Conservation (phyloP, 2,329 filamentous ascomycete genomes). For the Lasiodiplodia sp. region DNA sequence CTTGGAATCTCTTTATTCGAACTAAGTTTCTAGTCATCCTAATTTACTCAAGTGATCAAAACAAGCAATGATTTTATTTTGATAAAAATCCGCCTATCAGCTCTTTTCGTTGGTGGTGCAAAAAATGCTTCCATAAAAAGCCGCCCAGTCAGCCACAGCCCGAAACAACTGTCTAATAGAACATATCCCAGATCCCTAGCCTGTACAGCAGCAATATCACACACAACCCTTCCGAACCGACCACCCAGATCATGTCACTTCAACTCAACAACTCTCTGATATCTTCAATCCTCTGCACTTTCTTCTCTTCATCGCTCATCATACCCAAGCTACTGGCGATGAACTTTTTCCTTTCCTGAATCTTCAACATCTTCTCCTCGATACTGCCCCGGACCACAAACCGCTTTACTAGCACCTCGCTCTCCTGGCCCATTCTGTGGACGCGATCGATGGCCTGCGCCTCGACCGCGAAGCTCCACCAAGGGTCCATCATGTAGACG, state of each 20-base stretch:
- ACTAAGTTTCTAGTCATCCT: background rate
- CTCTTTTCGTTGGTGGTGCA: background rate
- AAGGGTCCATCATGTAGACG: conserved; percentile 99
- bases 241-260: background rate
- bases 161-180: background rate
- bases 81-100: background rate
- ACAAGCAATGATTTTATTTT: background rate
- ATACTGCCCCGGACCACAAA: conserved; percentile 93
- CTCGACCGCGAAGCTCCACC: conserved; percentile 98
- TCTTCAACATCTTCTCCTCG: conserved; percentile 90
- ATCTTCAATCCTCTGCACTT: conserved; percentile 87
- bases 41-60: background rate
- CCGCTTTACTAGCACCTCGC: conserved; percentile 82
- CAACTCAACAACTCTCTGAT: conserved; percentile 85
- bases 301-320: conserved; percentile 95
- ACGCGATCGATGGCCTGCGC: conserved; percentile 97
- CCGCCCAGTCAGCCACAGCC: background rate
- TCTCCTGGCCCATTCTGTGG: conserved; percentile 92
- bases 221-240: no score
- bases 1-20: no score
- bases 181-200: background rate
- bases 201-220: background rate
- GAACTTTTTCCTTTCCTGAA: conserved; percentile 96
- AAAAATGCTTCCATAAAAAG: background rate
- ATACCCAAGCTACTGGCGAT: conserved; percentile 95